These are phyloP conservation scores for Neurospora sp. DNA, from an alignment of 495 filamentous ascomycete species.

Conservation along the genomic window DNA sequence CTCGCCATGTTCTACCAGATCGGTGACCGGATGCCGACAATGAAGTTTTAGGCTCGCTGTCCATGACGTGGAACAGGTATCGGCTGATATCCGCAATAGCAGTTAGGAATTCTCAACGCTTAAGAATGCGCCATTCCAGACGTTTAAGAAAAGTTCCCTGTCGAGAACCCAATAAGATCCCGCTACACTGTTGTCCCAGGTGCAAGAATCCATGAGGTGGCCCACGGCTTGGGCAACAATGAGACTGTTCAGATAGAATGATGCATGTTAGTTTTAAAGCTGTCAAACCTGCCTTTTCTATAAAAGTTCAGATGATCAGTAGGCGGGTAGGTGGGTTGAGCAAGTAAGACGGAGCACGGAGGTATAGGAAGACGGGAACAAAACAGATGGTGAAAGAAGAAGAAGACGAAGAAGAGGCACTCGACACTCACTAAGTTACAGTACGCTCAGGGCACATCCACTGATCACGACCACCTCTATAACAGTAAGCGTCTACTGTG, in stretches of 20 bases:
- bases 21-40: background rate
- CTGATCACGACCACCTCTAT: background rate
- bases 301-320: no score
- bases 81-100: no score
- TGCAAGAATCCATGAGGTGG: background rate
- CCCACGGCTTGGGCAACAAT: background rate
- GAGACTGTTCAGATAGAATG: background rate
- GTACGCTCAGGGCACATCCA: background rate
- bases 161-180: background rate
- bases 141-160: background rate
- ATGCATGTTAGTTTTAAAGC: background rate
- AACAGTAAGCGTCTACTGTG: background rate
- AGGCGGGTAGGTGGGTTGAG: no score
- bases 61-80: background rate
- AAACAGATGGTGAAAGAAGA: no score
- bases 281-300: background rate
- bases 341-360: no score
- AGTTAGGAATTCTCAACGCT: background rate
- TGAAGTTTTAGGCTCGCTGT: background rate
- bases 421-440: background rate
- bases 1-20: background rate
- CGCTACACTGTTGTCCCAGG: background rate
- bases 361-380: no score
- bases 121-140: background rate
- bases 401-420: no score